Base-by-base conservation (phyloP, 2,329 filamentous ascomycete genomes). In the Penicillium janthinellum region DNA sequence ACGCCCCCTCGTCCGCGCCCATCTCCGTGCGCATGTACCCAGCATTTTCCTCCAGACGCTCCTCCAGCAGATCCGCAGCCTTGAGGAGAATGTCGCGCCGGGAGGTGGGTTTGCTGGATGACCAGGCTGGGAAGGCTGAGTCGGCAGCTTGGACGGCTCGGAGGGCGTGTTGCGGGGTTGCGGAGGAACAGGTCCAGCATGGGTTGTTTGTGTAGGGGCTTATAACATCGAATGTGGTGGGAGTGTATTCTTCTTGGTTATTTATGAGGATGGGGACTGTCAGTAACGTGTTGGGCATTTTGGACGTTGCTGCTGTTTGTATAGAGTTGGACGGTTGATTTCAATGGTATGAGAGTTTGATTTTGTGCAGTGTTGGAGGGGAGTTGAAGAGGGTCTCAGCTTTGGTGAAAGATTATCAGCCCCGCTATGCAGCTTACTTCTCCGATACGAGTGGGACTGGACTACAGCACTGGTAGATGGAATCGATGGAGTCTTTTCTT, bases 71-170 rank as follows among this genome's bases (percentile, higher is more conserved):
- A 8, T 87, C 85, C 10, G 88, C 87, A 0, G 89, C 88, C 71
- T 86, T 87, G 63, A 91, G 79, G 52, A 95, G 82, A 67, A 94
- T 86, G 62, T 88, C 84, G 17, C 90, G 86, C 34, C 89, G 86
- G 17, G 80, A 67, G n/a, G 78, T 70, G 1, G 87, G 84, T 37
- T 85, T 86, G 2, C 85, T 84, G 57, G 81, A 82, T 20, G 83
- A 82, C 91, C 90, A 95, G 55, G 82, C 74, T 49, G 83, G 83
- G 73, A 90, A 88, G 1, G 90, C 90, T 2, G 79, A 77, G 10
- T 84, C 77, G 1, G 90, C 89, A 11, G 88, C 85, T 20, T 79
- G 73, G 31, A 83, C 73, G 35, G 86, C 86, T 44, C 73, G 70
- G 17, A 73, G 63, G 17, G 73, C 73, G 64, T 75, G 71, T 48